A percentile compares a stretch with the other conserved stretches of the same genome.
These are phyloP conservation scores for Diaporthe citri DNA, from an alignment of 2,329 filamentous ascomycete genomes.

Conservation along the genomic window DNA sequence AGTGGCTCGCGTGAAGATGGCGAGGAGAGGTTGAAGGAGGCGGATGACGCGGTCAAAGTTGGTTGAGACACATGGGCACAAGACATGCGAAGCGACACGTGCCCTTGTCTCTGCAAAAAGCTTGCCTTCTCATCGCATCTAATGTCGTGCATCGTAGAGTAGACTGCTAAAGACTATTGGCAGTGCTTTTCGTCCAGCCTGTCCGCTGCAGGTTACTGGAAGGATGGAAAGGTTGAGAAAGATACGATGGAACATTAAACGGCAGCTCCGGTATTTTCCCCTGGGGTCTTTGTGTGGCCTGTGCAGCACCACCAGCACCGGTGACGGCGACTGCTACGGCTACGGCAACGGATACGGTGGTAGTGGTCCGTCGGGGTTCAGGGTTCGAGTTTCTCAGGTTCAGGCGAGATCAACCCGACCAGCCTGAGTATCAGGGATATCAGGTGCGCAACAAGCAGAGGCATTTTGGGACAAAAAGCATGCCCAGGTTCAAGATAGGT, in stretches of 20 bases:
- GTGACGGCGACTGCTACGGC: not conserved
- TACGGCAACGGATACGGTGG: not conserved
- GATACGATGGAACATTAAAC: not conserved
- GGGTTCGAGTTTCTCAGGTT: not conserved
- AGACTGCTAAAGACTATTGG: too few relatives aligned
- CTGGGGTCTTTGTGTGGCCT: not conserved
- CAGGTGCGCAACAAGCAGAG: not conserved
- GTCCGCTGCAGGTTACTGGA: not conserved
- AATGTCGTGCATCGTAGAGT: not conserved
- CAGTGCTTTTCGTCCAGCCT: not conserved
- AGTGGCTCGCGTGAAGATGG: not conserved
- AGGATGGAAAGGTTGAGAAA: not conserved
- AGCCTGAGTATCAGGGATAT: too few relatives aligned
- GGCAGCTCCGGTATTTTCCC: not conserved
- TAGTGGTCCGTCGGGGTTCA: not conserved
- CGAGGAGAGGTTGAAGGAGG: not conserved
- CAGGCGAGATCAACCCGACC: not conserved
- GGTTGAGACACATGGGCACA: conserved; percentile 14
- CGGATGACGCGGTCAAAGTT: conserved; percentile 18
- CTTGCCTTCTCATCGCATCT: not conserved
- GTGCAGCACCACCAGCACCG: not conserved
- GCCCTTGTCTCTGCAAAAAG: not conserved
- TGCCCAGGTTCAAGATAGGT: not conserved
- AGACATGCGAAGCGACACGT: conserved; percentile 26
- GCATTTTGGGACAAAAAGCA: not conserved